Base-by-base conservation (phyloP, 2,329 filamentous ascomycete species). In the Pseudocercospora ulei region DNA sequence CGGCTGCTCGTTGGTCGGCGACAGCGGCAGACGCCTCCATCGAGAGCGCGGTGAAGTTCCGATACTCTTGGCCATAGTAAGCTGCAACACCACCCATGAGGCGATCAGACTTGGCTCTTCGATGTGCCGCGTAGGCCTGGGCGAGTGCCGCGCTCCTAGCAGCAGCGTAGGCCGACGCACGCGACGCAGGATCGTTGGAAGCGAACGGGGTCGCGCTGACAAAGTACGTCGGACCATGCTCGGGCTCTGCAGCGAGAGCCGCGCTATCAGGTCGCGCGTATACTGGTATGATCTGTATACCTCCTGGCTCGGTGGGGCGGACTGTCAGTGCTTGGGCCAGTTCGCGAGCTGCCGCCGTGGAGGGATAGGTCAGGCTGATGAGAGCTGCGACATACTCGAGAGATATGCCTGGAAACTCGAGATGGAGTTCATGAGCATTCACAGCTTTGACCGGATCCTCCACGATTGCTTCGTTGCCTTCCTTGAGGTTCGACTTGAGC, bases 21-120 rank as follows among this genome's bases (percentile, higher is more conserved):
- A 77, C 77, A 0, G 68, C 67, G n/a, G 76, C 76, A 11, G 68
- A 67, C n/a, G 76, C 71, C 11, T 65, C 65, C 45, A 73, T 71
- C 2, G 77, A 72, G 27, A 67, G 66, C 7, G 67, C 70, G 3
- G 73, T 66, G 41, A 77, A 71, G 30, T 83, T 76, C 13, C 78
- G 76, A 1, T 76, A 80, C 7, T 81, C 66, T 35, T 82, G 73
- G 1, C 76, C 71, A 58, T 93, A 93, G 56, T 83, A 82, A 0
- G 72, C 76, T 5, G 83, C 83, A 1, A 75, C 87, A 41, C 78
- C 81, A 13, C 78, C 74, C 66, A 82, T 86, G 2, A 88, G 65
- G 0, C 71, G 78, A 45, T 85, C 75, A 0, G 83, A 86, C 50
- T 73, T 78, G 11, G 73, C 72, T 49, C 68, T 72, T 20, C 74